Percentiles rank a stretch among this genome's conserved stretches.
These are phyloP conservation scores for Debaryomyces subglobosus DNA, from an alignment of 1,139 yeast genomes.

Conservation along the genomic window DNA sequence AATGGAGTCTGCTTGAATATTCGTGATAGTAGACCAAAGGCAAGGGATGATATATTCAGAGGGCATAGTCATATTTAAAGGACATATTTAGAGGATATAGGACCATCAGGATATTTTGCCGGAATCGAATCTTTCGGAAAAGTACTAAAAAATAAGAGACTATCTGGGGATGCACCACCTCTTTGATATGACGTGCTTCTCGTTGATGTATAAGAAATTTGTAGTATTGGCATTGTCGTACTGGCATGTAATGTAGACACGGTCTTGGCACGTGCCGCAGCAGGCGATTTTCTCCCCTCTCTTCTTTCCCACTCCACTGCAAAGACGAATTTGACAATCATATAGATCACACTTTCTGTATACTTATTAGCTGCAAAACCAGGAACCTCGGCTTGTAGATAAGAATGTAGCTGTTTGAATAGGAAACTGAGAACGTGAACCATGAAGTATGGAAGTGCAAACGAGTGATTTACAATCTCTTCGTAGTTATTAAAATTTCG, in stretches of 20 bases:
- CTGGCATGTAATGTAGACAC: not conserved
- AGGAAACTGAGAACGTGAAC: not conserved
- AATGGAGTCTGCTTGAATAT: conserved; percentile 22
- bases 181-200: not conserved
- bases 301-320: not conserved
- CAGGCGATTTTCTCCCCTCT: not conserved
- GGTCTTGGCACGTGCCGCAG: conserved; percentile 2
- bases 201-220: not conserved
- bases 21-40: conserved; percentile 23
- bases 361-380: not conserved
- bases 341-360: not conserved
- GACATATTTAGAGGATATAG: conserved; percentile 8
- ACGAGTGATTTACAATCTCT: not conserved
- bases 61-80: conserved; percentile 8
- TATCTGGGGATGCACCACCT: not conserved
- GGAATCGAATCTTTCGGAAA: not conserved
- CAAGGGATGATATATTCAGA: conserved; percentile 19
- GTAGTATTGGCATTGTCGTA: not conserved
- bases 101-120: not conserved
- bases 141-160: not conserved
- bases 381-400: not conserved
- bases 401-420: not conserved
- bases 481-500: not conserved
- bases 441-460: not conserved
- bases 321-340: not conserved